A percentile compares a stretch with the other conserved stretches of the same genome.
These are phyloP conservation scores for Ganoderma sinense DNA, from an alignment of 1,284 basidiomycete species.

Conservation along the genomic window DNA sequence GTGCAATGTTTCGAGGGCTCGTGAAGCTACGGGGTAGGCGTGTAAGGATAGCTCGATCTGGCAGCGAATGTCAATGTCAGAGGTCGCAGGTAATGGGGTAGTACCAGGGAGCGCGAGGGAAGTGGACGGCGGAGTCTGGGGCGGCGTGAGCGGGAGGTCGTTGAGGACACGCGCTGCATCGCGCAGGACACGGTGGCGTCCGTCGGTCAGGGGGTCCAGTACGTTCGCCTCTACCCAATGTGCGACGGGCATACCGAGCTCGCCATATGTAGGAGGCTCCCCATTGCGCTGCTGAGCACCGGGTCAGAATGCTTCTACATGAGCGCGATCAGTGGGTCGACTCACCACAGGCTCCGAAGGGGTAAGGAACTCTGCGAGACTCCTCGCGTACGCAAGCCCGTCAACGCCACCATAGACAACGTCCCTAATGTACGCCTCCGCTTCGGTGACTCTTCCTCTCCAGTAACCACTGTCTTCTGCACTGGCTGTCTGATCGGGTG, in stretches of 20 bases:
- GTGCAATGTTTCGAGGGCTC: constrained; percentile 50
- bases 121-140: constrained; percentile 6
- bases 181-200: constrained; percentile 51
- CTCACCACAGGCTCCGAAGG: constrained; percentile 33
- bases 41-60: constrained; percentile 54
- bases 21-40: constrained; percentile 49
- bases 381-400: constrained; percentile 75
- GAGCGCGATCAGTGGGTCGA: neutral
- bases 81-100: neutral
- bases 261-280: constrained; percentile 25
- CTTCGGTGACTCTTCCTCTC: constrained; percentile 55
- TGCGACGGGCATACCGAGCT: constrained; percentile 56
- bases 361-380: constrained; percentile 72
- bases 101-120: constrained; percentile 35
- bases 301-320: neutral
- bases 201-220: constrained; percentile 68
- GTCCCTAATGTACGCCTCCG: constrained; percentile 69
- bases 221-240: constrained; percentile 65
- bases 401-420: constrained; percentile 79
- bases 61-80: constrained; percentile 14
- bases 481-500: constrained; percentile 1
- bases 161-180: constrained; percentile 37
- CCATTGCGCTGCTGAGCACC: constrained; percentile 20
- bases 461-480: constrained; percentile 49
- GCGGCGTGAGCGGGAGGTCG: constrained; percentile 22